Evolutionary conservation across 2,329 filamentous ascomycete species (phyloP).

Genomic region (Colletotrichum sp.): DNA sequence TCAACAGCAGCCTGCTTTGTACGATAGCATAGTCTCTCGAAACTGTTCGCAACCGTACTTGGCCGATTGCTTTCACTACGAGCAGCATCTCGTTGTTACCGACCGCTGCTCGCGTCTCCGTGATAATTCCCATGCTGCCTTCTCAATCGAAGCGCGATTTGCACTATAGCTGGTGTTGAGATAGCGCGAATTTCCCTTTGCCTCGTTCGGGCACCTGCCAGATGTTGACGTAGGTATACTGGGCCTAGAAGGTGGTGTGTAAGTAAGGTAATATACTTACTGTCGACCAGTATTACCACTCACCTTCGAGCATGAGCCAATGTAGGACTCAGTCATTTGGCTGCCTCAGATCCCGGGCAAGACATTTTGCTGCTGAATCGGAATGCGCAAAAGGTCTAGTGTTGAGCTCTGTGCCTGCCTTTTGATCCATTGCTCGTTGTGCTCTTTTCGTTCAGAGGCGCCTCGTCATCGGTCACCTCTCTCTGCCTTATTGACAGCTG

Average conservation of each 20-base stretch:
- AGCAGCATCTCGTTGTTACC: not conserved
- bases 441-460: not conserved
- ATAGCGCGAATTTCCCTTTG: not conserved
- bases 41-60: not conserved
- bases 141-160: not conserved
- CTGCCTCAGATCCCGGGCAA: not conserved
- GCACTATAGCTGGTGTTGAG: not conserved
- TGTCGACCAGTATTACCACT: no score
- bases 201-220: not conserved
- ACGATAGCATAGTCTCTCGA: no score
- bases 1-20: no score
- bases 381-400: not conserved
- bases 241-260: not conserved
- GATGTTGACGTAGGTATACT: accelerated
- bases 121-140: not conserved
- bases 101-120: not conserved
- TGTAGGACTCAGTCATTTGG: not conserved
- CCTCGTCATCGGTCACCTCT: not conserved
- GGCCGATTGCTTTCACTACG: not conserved
- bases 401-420: not conserved
- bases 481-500: not conserved
- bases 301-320: no score
- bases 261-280: accelerated
- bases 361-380: not conserved
- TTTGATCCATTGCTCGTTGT: not conserved